Conservation (phyloP, 2,329 filamentous ascomycete species). For the Arachnomyces sp. region DNA sequence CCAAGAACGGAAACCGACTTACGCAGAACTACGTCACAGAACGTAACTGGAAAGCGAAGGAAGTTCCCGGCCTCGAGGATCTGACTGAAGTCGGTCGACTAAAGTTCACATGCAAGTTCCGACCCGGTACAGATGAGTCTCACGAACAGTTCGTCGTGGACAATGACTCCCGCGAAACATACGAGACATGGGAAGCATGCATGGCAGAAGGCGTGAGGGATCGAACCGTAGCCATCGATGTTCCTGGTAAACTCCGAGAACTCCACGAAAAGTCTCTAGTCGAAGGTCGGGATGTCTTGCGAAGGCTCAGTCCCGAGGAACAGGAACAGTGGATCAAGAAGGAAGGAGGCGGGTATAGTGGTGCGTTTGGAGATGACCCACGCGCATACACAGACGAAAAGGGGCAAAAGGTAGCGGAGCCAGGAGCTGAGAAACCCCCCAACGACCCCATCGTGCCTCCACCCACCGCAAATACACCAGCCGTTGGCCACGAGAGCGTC, state of each 20-base stretch:
- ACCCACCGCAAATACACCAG: too few relatives aligned
- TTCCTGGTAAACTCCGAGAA: conserved; percentile 63
- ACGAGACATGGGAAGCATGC: conserved; percentile 90
- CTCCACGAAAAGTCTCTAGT: conserved; percentile 75
- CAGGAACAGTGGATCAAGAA: conserved; percentile 70
- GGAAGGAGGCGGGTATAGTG: conserved; percentile 66
- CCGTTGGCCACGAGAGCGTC: too few relatives aligned
- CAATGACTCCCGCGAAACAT: conserved; percentile 85
- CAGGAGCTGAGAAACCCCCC: too few relatives aligned
- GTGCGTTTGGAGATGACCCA: conserved; percentile 75
- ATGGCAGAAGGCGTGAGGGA: conserved; percentile 74
- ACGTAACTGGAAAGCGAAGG: conserved; percentile 55
- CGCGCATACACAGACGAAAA: conserved; percentile 47
- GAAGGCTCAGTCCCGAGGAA: conserved; percentile 56
- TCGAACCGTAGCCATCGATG: conserved; percentile 60
- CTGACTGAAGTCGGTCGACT: conserved; percentile 74
- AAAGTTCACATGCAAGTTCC: conserved; percentile 73
- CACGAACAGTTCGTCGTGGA: conserved; percentile 77
- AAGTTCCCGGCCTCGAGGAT: conserved; percentile 62
- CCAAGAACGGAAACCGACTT: conserved; percentile 63
- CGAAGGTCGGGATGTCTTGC: conserved; percentile 71
- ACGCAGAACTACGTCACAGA: conserved; percentile 90
- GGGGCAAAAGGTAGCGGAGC: too few relatives aligned
- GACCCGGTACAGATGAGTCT: conserved; percentile 78
- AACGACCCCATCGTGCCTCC: too few relatives aligned